These are phyloP conservation scores for Colletotrichum liaoningense DNA, from an alignment of 2,329 filamentous ascomycete genomes.

Conservation along the genomic window DNA sequence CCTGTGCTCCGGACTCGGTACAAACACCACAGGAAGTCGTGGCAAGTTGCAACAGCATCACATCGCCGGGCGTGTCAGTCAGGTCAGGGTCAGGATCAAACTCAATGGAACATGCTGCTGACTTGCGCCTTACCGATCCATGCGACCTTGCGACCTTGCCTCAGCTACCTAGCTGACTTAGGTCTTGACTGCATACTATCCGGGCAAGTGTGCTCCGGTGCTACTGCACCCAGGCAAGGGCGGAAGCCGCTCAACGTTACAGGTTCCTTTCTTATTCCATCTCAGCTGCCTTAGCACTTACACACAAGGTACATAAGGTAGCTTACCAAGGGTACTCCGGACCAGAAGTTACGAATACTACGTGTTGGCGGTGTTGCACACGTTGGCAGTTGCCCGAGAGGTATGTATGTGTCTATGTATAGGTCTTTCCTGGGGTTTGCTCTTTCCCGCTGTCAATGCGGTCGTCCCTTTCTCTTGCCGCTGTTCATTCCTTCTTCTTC, in stretches of 20 bases:
- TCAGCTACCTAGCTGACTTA: background rate
- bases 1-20: background rate
- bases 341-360: background rate
- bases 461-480: background rate
- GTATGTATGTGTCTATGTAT: too few species aligned
- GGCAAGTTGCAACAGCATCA: background rate
- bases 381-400: too few species aligned
- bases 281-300: background rate
- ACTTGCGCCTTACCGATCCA: background rate
- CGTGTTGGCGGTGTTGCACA: too few species aligned
- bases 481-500: background rate
- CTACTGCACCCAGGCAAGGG: background rate
- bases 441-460: background rate
- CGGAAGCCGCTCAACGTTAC: slow-evolving; percentile 4
- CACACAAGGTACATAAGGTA: too few species aligned
- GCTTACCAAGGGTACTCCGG: background rate
- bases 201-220: background rate
- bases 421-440: background rate
- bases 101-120: background rate
- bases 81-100: background rate
- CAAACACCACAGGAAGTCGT: background rate
- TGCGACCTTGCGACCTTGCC: background rate
- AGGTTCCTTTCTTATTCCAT: slow-evolving; percentile 11
- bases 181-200: background rate
- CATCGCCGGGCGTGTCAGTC: too few species aligned